These are phyloP conservation scores for Diaporthe ampelina DNA, from an alignment of 2,329 filamentous ascomycete species.

Conservation along the genomic window DNA sequence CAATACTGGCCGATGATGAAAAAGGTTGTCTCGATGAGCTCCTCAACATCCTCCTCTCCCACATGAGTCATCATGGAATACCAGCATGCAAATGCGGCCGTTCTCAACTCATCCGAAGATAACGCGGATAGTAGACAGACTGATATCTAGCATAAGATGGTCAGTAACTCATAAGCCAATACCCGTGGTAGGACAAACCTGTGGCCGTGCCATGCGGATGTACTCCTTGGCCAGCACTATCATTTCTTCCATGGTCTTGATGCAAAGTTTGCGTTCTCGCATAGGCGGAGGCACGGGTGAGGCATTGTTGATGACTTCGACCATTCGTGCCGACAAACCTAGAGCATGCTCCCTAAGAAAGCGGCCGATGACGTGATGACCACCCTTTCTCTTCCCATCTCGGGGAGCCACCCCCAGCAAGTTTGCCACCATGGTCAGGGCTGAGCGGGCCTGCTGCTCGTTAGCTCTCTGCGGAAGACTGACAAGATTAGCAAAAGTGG, in stretches of 20 bases:
- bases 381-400: conserved; percentile 59
- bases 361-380: conserved; percentile 70
- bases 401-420: conserved; percentile 49
- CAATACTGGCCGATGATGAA: conserved; percentile 89
- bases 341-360: conserved; percentile 90
- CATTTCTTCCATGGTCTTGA: conserved; percentile 90
- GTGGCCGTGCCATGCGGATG: conserved; percentile 85
- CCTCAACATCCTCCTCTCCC: conserved; percentile 82
- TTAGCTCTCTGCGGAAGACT: conserved; percentile 46
- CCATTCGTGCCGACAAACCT: conserved; percentile 87
- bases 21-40: conserved; percentile 89
- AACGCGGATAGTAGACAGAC: conserved; percentile 92
- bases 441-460: conserved; percentile 59
- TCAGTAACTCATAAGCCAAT: conserved; percentile 44
- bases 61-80: conserved; percentile 81
- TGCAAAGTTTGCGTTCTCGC: conserved; percentile 80
- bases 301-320: conserved; percentile 81
- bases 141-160: conserved; percentile 73
- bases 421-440: conserved; percentile 61
- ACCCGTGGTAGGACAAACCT: conserved; percentile 63
- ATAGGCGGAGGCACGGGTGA: conserved; percentile 65
- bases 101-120: conserved; percentile 79
- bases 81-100: conserved; percentile 88
- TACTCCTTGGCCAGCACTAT: conserved; percentile 81
- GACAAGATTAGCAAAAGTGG: conserved; percentile 35